Percentiles rank a stretch among this genome's conserved stretches.
Conservation (phyloP, 2,329 filamentous ascomycete species). For the Fusarium sp. region DNA sequence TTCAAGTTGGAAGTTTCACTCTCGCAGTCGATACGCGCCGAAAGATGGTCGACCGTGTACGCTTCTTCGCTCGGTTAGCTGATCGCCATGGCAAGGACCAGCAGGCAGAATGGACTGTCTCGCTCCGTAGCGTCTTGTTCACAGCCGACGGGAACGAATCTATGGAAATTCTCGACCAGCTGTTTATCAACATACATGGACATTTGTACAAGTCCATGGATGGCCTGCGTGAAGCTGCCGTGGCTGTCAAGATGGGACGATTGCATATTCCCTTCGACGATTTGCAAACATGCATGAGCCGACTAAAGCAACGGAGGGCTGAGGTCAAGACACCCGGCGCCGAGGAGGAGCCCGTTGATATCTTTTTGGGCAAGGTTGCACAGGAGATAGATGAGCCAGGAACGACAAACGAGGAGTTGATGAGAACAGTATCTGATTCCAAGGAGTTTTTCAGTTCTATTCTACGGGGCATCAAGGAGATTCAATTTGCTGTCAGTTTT, state of each 20-base stretch:
- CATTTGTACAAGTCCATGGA: constrained; percentile 87
- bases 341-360: constrained; percentile 66
- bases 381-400: constrained; percentile 78
- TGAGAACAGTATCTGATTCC: constrained; percentile 88
- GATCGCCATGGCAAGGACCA: constrained; percentile 64
- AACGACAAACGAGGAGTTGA: constrained; percentile 74
- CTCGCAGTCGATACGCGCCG: constrained; percentile 90
- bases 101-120: constrained; percentile 95
- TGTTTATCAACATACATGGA: constrained; percentile 90
- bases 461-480: constrained; percentile 91
- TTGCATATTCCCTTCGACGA: constrained; percentile 94
- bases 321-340: constrained; percentile 50
- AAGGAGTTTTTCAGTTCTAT: constrained; percentile 93
- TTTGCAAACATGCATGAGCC: constrained; percentile 70
- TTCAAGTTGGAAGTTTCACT: constrained; percentile 87
- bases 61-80: constrained; percentile 85
- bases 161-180: constrained; percentile 87
- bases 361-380: constrained; percentile 77
- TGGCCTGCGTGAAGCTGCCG: constrained; percentile 87
- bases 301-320: constrained; percentile 60
- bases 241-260: constrained; percentile 90
- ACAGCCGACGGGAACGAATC: constrained; percentile 86
- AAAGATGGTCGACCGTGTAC: constrained; percentile 90
- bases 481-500: constrained; percentile 94
- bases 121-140: constrained; percentile 86